These are phyloP conservation scores for Alternaria arbusti DNA, from an alignment of 2,329 filamentous ascomycete genomes.

Conservation along the genomic window DNA sequence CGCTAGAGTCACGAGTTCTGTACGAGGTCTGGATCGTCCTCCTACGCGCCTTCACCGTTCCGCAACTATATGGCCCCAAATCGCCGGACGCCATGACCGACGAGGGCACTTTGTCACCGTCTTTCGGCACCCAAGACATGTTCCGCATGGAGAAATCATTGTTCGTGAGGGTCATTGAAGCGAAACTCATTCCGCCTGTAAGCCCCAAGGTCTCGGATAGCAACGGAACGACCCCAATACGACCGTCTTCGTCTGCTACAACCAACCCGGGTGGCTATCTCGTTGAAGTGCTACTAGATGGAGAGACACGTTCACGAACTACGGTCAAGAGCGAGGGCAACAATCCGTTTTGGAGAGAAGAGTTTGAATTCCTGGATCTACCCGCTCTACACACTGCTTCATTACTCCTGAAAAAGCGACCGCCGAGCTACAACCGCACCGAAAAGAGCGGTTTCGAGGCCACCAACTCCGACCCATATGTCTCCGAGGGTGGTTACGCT, in stretches of 20 bases:
- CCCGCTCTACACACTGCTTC: slow-evolving; percentile 74
- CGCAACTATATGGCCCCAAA: slow-evolving; percentile 82
- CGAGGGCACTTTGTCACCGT: slow-evolving; percentile 44
- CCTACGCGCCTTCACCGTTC: slow-evolving; percentile 86
- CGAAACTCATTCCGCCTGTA: slow-evolving; percentile 57
- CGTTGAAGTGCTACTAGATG: slow-evolving; percentile 79
- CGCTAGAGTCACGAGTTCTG: slow-evolving; percentile 83
- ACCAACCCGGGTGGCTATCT: slow-evolving; percentile 69
- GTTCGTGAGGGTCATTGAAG: slow-evolving; percentile 66
- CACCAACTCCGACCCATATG: slow-evolving; percentile 38
- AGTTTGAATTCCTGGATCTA: slow-evolving; percentile 77
- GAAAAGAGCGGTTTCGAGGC: slow-evolving; percentile 50
- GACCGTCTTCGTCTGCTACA: slow-evolving; percentile 42
- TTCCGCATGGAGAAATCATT: slow-evolving; percentile 70
- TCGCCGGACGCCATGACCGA: slow-evolving; percentile 53
- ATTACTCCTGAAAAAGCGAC: slow-evolving; percentile 71
- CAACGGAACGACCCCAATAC: slow-evolving; percentile 23
- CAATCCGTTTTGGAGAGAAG: slow-evolving; percentile 83
- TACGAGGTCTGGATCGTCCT: slow-evolving; percentile 98
- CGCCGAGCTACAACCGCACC: slow-evolving; percentile 47
- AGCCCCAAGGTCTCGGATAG: slow-evolving; percentile 45
- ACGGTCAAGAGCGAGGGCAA: slow-evolving; percentile 73
- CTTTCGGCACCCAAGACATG: slow-evolving; percentile 61
- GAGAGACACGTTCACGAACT: slow-evolving; percentile 78
- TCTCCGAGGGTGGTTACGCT: slow-evolving; percentile 52